These are phyloP conservation scores for Castanea crenata DNA, from an alignment of 306 rosid species.

Conservation along the genomic window DNA sequence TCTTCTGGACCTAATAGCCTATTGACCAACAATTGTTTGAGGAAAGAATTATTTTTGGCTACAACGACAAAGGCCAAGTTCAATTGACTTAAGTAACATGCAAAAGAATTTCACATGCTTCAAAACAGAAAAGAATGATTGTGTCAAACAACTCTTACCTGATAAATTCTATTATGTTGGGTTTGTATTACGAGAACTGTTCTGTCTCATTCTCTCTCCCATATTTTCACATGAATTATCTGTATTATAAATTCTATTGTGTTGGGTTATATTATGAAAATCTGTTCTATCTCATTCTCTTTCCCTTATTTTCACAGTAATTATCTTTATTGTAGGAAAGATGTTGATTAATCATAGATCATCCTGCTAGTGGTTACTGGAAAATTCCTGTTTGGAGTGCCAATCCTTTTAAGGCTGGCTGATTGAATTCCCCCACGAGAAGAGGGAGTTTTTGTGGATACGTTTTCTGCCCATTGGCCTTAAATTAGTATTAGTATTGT, in stretches of 20 bases:
- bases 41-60: background rate
- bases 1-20: background rate
- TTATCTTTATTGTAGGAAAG: slow-evolving; percentile 22
- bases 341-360: slow-evolving; percentile 14
- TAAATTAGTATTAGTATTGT: background rate
- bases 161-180: background rate
- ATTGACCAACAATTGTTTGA: background rate
- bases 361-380: slow-evolving; percentile 17
- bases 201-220: too few relatives aligned
- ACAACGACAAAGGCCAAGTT: background rate
- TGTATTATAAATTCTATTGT: too few relatives aligned
- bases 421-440: background rate
- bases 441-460: background rate
- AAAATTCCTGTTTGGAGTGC: background rate
- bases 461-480: background rate
- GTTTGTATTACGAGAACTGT: too few relatives aligned
- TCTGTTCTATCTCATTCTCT: background rate
- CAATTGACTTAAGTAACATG: background rate
- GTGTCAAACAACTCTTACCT: background rate
- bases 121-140: background rate
- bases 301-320: background rate
- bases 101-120: background rate
- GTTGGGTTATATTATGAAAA: background rate
- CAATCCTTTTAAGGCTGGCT: background rate
- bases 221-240: too few relatives aligned